These are phyloP conservation scores for Epichloe aotearoae DNA, from an alignment of 2,329 filamentous ascomycete genomes.

Conservation along the genomic window DNA sequence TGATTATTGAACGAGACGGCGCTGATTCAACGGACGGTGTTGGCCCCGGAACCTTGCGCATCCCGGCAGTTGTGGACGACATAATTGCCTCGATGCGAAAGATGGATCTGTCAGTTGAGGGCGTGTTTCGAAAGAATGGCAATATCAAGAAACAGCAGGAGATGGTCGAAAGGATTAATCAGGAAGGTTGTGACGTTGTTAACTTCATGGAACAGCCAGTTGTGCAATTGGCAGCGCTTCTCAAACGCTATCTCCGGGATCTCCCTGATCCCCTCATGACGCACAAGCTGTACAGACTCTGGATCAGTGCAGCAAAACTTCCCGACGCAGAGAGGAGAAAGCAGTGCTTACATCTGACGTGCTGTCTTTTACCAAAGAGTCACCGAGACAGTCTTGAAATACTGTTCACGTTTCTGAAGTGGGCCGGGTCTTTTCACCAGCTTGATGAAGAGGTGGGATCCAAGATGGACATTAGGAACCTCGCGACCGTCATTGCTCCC, in stretches of 20 bases:
- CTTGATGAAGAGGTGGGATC: conserved; percentile 94
- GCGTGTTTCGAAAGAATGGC: conserved; percentile 97
- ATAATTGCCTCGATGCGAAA: conserved; percentile 89
- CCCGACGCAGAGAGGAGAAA: conserved; percentile 67
- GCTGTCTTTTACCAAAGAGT: conserved; percentile 82
- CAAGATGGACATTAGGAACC: conserved; percentile 97
- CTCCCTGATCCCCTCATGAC: conserved; percentile 86
- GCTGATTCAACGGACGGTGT: conserved; percentile 97
- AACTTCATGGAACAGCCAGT: conserved; percentile 82
- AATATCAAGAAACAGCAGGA: conserved; percentile 93
- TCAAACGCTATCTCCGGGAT: conserved; percentile 91
- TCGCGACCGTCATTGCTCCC: conserved; percentile 92
- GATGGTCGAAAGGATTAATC: conserved; percentile 73
- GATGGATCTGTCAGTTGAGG: conserved; percentile 98
- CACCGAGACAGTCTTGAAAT: conserved; percentile 93
- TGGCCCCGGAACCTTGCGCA: conserved; percentile 76
- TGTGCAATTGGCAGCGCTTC: conserved; percentile 80
- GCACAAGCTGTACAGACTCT: conserved; percentile 84
- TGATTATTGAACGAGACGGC: conserved; percentile 82
- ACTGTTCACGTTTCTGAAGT: conserved; percentile 89
- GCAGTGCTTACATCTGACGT: conserved; percentile 77
- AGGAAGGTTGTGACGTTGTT: conserved; percentile 69
- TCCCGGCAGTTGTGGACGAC: conserved; percentile 92
- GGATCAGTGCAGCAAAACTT: conserved; percentile 82
- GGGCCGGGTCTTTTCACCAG: conserved; percentile 94